phyloP scores from a whole-genome alignment of 768 basidiomycete genomes.

The Kwoniella dendrophila region DNA sequence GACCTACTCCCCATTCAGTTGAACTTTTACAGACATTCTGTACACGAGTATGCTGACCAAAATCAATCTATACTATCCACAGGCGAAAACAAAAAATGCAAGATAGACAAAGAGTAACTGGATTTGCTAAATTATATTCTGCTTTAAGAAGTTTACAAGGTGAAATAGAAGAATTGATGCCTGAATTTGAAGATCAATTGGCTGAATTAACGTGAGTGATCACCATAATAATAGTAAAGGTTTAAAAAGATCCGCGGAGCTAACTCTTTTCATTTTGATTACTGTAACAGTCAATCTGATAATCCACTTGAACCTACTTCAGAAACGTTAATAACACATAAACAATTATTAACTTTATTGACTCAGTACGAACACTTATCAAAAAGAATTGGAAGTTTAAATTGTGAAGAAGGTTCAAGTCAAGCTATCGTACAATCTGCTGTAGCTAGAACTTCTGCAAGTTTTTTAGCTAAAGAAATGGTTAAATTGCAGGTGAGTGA shows the following conservation, averaged over 20 bases:
- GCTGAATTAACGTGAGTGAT: constrained; percentile 66
- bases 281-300: constrained; percentile 46
- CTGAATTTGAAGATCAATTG: constrained; percentile 84
- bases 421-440: constrained; percentile 84
- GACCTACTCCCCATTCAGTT: too few species aligned
- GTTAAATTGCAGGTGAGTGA: constrained; percentile 69
- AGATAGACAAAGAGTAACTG: constrained; percentile 64
- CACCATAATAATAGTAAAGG: too few species aligned
- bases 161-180: constrained; percentile 85
- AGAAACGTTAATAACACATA: constrained; percentile 62
- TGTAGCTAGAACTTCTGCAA: constrained; percentile 71
- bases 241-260: too few species aligned
- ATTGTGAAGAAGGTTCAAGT: constrained; percentile 66
- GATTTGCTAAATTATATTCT: constrained; percentile 72
- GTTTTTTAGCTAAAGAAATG: constrained; percentile 89
- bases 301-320: constrained; percentile 54
- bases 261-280: neutral
- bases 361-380: constrained; percentile 84
- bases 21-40: too few species aligned
- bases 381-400: constrained; percentile 77
- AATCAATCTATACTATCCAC: constrained; percentile 14
- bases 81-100: constrained; percentile 80
- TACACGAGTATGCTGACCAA: too few species aligned
- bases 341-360: constrained; percentile 80
- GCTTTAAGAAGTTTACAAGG: constrained; percentile 74